Evolutionary conservation across 345 rosid species (phyloP).

Genomic region (Eucalyptus virginea): DNA sequence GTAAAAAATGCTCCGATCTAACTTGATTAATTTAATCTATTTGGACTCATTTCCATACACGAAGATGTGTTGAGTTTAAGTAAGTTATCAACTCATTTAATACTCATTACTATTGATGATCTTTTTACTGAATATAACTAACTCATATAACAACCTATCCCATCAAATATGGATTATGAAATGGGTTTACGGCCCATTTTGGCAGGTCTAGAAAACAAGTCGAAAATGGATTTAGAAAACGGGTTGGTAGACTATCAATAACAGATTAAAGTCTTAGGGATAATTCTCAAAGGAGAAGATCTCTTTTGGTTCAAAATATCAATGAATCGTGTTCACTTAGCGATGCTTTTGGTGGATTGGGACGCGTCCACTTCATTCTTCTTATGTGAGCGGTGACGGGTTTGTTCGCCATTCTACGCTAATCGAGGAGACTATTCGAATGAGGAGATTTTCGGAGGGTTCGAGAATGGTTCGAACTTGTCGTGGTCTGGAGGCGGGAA

Average conservation of each 20-base stretch:
- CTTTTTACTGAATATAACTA: no score
- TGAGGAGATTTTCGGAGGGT: neutral
- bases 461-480: neutral
- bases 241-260: neutral
- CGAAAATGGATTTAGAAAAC: neutral
- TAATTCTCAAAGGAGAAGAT: neutral
- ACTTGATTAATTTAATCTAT: rapidly evolving
- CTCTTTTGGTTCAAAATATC: neutral
- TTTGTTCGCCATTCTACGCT: neutral
- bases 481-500: neutral
- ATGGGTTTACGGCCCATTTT: no score
- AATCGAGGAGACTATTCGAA: neutral
- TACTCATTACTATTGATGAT: no score
- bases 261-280: neutral
- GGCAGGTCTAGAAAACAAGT: neutral
- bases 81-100: no score
- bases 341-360: neutral
- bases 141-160: no score
- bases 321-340: neutral
- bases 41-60: no score
- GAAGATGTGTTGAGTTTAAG: no score
- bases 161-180: no score
- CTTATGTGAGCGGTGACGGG: neutral
- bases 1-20: no score
- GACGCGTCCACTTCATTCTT: neutral